Evolutionary conservation across 1,139 yeast species (phyloP).

Genomic region (Lizanozyma gosingica): DNA sequence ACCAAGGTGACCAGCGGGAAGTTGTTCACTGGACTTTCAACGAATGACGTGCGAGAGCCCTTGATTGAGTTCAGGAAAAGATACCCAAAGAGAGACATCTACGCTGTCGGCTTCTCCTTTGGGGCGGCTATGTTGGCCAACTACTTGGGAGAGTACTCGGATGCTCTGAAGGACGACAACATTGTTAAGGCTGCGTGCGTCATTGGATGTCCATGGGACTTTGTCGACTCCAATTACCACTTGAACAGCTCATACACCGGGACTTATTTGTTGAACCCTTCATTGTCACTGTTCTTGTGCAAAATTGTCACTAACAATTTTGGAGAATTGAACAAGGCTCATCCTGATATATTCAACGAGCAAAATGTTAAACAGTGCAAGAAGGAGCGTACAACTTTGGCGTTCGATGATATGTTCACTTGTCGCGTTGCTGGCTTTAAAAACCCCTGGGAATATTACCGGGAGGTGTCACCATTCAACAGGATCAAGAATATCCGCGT

Average conservation of each 20-base stretch:
- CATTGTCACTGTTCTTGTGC: constrained; percentile 57
- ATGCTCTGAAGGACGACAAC: constrained; percentile 21
- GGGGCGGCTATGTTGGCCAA: constrained; percentile 81
- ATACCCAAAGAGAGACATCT: constrained; percentile 68
- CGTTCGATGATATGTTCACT: constrained; percentile 68
- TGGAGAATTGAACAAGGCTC: constrained; percentile 34
- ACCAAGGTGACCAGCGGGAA: constrained; percentile 68
- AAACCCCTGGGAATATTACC: constrained; percentile 64
- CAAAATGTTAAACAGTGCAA: constrained; percentile 23
- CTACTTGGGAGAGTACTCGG: constrained; percentile 68
- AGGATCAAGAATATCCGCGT: constrained; percentile 47
- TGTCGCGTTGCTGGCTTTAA: constrained; percentile 68
- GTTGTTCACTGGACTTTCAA: constrained; percentile 67
- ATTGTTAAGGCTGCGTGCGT: constrained; percentile 57
- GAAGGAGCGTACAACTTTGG: constrained; percentile 31
- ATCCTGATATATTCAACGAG: constrained; percentile 24
- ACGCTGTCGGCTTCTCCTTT: constrained; percentile 74
- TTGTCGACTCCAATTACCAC: constrained; percentile 46
- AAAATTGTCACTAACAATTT: constrained; percentile 57
- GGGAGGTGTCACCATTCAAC: constrained; percentile 56
- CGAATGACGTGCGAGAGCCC: constrained; percentile 62
- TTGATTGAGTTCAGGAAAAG: constrained; percentile 41
- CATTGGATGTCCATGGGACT: constrained; percentile 82
- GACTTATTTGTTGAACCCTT: constrained; percentile 49
- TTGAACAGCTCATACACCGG: constrained; percentile 53